Base-by-base conservation (phyloP, 108 stramenopile genomes). In the Fistulifera pelliculosa region DNA sequence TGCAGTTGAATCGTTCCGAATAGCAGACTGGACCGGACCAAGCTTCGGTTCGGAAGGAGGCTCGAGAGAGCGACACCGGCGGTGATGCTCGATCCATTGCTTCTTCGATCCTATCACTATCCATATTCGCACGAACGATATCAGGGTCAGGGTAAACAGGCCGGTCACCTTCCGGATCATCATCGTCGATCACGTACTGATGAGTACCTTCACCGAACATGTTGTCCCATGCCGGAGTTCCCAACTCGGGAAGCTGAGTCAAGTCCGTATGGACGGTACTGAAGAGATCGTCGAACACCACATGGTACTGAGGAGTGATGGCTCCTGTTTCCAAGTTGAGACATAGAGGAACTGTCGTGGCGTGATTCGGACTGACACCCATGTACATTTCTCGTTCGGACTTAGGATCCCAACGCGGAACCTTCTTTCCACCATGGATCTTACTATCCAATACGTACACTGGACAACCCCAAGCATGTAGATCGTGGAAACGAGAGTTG, bases 251-350 rank as follows among this genome's bases (percentile, higher is more conserved):
- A 16, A 27, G 11, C 23, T 21, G 6, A 8, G 25, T 12, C 10
- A 10, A 26, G 16, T 52, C 52, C 12, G 55, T 6, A 53, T 19
- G 16, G 2, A 76, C 59, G 23, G 65, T 70, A 8, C 52, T 43
- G 28, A 66, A 71, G 27, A 45, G 57, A 38, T 76, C 67, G 26
- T 76, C 70, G 52, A 76, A 71, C 22, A 73, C 50, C 7, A 69
- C 31, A 57, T 75, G 74, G 27, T 31, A 70, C 49, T 70, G 74
- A 27, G 68, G 49, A 27, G 59, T 58, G 5, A 75, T 62, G 16
- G 14, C 7, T 15, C 65, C 58, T 2, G 63, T 64, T 12, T 31
- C 1, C 5, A 43, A 21, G 53, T 62, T 62, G 5, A 53, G 23
- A n/a, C 25, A 40, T 14, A 54, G 10, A 16, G 60, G 42, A 3